Conservation (phyloP, 257 asterid species). For the Oldenlandia corymbosa region DNA sequence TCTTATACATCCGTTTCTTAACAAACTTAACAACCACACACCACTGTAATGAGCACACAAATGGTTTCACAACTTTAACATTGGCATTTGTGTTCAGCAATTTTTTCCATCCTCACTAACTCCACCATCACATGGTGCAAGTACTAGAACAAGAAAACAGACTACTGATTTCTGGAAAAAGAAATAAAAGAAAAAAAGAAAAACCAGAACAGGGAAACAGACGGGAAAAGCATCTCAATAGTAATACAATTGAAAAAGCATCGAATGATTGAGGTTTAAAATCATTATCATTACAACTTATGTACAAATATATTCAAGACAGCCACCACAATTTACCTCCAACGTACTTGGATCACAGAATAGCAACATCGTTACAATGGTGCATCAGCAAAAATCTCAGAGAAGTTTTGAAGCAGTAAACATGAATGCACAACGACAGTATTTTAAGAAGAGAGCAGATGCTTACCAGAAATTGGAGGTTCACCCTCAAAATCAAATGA, state of each 20-base stretch:
- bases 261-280: background rate
- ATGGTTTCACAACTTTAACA: background rate
- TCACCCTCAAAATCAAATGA: background rate
- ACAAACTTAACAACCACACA: background rate
- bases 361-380: background rate
- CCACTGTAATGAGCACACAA: background rate
- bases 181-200: no score
- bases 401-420: background rate
- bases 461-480: background rate
- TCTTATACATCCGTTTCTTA: background rate
- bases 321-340: background rate
- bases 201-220: background rate
- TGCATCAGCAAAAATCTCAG: background rate
- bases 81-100: background rate
- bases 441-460: background rate
- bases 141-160: no score
- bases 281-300: background rate
- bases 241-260: background rate
- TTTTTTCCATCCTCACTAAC: background rate
- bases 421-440: background rate
- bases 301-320: background rate
- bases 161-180: no score
- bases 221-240: background rate
- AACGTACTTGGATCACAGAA: background rate
- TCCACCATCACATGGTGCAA: background rate